Base-by-base conservation (phyloP, 2,329 filamentous ascomycete genomes). In the Hymenoscyphus infarciens region DNA sequence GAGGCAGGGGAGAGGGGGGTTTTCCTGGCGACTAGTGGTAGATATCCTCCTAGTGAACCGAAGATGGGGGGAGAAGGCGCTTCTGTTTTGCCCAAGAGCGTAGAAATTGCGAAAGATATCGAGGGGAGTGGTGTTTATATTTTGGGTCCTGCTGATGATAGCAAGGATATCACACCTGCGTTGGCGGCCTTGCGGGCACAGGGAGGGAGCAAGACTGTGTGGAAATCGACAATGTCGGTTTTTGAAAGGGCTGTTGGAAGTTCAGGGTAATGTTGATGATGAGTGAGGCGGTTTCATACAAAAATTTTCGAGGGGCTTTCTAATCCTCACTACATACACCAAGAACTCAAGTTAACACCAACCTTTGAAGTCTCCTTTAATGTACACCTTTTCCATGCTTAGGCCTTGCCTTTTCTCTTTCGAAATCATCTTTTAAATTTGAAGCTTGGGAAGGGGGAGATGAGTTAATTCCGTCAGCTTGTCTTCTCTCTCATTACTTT, bases 121-220 rank as follows among this genome's bases (percentile, higher is more conserved):
- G 64, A 69, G 42, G 74, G 75, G 1, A 76, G 75, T 60, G 77
- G 78, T 5, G 73, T 77, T 13, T 79, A 79, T 67, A 75, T 75
- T 31, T 68, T 79, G 4, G 68, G 68, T 31, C 66, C 70, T 10
- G 65, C 75, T 7, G 75, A 75, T 45, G 75, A 78, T 38, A 70
- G 66, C 54, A 70, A 65, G 5, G 63, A 66, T 2, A 61, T 68
- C 13, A 69, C 72, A 49, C 66, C 71, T 45, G 60, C 72, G 2
- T 63, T 79, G 39, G 62, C 61, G 5, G 54, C 56, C 1, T 67
- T 75, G 59, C 69, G 71, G 33, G 56, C 67, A 4, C 68, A 75
- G 16, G 72, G 74, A 19, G 70, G 69, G 22, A 72, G 69, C 3
- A 71, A 72, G 45, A 71, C 65, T 56, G 63, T 79, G 27, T 79